phyloP scores from a whole-genome alignment of 352 stramenopile genomes.

The Saprolegnia parasitica region DNA sequence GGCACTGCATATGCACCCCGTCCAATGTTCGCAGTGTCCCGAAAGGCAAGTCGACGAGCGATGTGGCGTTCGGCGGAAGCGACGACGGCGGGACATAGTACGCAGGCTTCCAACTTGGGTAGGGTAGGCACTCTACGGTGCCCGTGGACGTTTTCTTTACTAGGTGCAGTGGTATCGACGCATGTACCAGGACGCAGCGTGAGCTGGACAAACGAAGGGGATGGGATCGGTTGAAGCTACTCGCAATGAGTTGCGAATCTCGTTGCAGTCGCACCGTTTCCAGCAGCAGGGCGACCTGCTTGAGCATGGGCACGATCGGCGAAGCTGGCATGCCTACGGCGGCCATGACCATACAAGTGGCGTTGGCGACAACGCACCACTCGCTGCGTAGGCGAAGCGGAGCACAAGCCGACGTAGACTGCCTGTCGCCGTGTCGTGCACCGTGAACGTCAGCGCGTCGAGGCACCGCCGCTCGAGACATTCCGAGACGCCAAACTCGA shows the following conservation, averaged over 20 bases:
- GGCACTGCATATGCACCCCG: background rate
- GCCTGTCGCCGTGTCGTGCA: background rate
- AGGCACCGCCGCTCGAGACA: slow-evolving; percentile 19
- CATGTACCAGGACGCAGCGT: slow-evolving; percentile 2
- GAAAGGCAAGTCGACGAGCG: background rate
- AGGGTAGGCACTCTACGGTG: slow-evolving; percentile 1
- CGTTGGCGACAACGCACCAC: too few relatives aligned
- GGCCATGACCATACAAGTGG: too few relatives aligned
- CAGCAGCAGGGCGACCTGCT: background rate
- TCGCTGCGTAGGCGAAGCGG: background rate
- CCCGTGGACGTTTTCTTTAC: background rate
- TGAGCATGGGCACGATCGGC: background rate
- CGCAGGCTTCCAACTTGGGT: slow-evolving; percentile 12
- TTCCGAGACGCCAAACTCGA: slow-evolving; percentile 26
- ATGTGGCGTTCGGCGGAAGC: background rate
- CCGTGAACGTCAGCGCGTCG: background rate
- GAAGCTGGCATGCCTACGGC: background rate
- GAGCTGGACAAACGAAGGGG: slow-evolving; percentile 1
- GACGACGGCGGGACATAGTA: background rate
- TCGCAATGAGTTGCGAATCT: too few relatives aligned
- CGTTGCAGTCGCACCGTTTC: background rate
- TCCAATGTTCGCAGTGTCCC: background rate
- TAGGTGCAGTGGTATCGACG: slow-evolving; percentile 4
- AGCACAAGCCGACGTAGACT: background rate
- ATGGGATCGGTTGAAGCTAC: background rate